A percentile compares a stretch with the other conserved stretches of the same genome.
These are phyloP conservation scores for Exophiala mesophila DNA, from an alignment of 2,329 filamentous ascomycete species.

Conservation along the genomic window DNA sequence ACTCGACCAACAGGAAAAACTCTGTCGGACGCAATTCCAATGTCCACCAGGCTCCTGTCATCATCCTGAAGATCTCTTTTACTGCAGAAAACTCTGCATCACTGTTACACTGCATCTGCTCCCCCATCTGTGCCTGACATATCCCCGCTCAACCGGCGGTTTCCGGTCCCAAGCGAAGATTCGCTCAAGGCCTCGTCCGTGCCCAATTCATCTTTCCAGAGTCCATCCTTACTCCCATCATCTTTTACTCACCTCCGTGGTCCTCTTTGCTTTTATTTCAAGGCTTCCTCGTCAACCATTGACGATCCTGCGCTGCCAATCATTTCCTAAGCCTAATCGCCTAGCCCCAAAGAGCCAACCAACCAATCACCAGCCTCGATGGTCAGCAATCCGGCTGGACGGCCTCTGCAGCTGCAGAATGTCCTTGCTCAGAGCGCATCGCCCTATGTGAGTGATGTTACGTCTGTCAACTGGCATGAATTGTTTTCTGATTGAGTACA, in stretches of 20 bases:
- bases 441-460: conserved; percentile 54
- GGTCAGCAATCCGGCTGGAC: conserved; percentile 7
- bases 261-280: conserved; percentile 1
- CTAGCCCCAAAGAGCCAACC: too few relatives aligned
- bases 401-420: conserved; percentile 20
- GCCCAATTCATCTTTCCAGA: not conserved
- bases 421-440: conserved; percentile 45
- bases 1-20: conserved; percentile 8
- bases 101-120: not conserved
- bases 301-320: too few relatives aligned
- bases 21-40: conserved; percentile 1
- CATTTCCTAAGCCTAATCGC: too few relatives aligned
- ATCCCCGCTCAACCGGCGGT: conserved; percentile 11
- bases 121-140: not conserved
- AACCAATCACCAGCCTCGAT: conserved; percentile 10
- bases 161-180: conserved; percentile 16
- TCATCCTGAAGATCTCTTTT: conserved; percentile 5
- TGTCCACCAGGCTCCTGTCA: not conserved
- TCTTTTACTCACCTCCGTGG: not conserved
- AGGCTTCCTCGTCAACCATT: too few relatives aligned
- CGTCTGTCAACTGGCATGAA: not conserved
- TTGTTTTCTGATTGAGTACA: conserved; percentile 30
- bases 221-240: conserved; percentile 1
- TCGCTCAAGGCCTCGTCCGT: conserved; percentile 16
- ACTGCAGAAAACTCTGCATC: not conserved